Base-by-base conservation (phyloP, 2,329 filamentous ascomycete genomes). In the Exophiala calicioides region DNA sequence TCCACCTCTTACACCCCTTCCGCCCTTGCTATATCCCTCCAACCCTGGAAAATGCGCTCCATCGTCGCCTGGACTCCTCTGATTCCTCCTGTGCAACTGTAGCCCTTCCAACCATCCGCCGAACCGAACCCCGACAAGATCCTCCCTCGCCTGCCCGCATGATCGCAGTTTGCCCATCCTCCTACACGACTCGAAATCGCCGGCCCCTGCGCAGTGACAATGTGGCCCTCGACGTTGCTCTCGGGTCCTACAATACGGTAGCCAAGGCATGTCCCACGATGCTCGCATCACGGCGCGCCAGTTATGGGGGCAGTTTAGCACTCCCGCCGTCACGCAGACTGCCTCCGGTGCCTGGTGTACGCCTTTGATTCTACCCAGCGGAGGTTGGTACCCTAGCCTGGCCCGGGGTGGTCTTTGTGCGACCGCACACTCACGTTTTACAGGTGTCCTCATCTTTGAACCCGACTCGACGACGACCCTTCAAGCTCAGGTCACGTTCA, bases 301-400 rank as follows among this genome's bases (percentile, higher is more conserved):
- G 46, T 44, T 58, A 51, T 58, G 56, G 56, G 56, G 54, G 27
- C 49, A 52, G 31, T 40, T 52, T 23, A 50, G 37, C 41, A 57
- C 56, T 27, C 52, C 54, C 7, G 62, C 64, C 27, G 63, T 66
- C 9, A 65, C 65, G 27, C 50, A 61, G 2, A 65, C 68, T 41
- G 50, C 57, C 6, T 24, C 36, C n/a, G 42, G 33, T 12, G 62
- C 77, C 55, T 75, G 78, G 57, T 86, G 82, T 60, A 81, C 79
- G 15, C 80, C 81, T 20, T 80, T 82, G 60, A 75, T 78, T 18
- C 72, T 86, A 13, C 81, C 80, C 29, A 78, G 77, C 53, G 70
- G 75, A 58, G 82, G 81, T 71, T 61, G 48, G 67, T 45, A 24
- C n/a, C 5, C 10, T 15, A 40, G 29, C 13, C 5, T 7, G 7